Evolutionary conservation across 805 yeast species (phyloP).

Genomic region (Teunomyces barrocoloradensis): DNA sequence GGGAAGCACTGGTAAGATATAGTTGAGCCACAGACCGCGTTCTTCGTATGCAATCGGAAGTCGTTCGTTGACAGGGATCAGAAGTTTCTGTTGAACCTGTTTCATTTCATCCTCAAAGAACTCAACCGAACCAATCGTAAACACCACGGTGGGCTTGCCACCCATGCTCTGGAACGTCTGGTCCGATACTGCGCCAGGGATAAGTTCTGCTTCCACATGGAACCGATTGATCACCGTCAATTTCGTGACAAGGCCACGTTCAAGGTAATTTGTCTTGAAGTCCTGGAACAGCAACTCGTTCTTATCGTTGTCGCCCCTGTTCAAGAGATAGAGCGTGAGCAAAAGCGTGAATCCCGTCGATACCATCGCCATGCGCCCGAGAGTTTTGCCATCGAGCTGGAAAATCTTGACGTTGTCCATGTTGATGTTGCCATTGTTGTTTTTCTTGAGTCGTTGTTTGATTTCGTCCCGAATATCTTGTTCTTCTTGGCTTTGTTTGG

Average conservation of each 20-base stretch:
- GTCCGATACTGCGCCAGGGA: conserved; percentile 42
- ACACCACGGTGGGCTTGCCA: conserved; percentile 52
- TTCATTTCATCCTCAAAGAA: conserved; percentile 81
- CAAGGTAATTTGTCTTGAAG: conserved; percentile 75
- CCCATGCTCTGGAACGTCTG: conserved; percentile 36
- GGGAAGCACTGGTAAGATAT: conserved; percentile 72
- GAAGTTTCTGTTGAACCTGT: conserved; percentile 64
- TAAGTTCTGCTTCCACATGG: conserved; percentile 67
- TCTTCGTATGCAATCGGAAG: conserved; percentile 77
- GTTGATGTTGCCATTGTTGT: conserved; percentile 23
- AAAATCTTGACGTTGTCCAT: conserved; percentile 30
- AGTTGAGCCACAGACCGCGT: conserved; percentile 60
- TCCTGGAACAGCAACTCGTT: conserved; percentile 66
- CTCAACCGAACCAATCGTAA: conserved; percentile 87
- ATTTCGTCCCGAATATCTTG: conserved; percentile 34
- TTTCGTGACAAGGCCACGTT: conserved; percentile 72
- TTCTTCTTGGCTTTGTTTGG: conserved; percentile 22
- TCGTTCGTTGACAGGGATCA: conserved; percentile 66
- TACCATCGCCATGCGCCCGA: conserved; percentile 8
- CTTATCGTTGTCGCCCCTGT: conserved; percentile 12
- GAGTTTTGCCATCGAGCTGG: conserved; percentile 15
- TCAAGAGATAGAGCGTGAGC: conserved; percentile 16
- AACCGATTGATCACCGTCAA: conserved; percentile 71
- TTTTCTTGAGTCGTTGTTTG: conserved; percentile 27
- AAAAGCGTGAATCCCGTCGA: conserved; percentile 19